These are phyloP conservation scores for Pythium dissimile DNA, from an alignment of 352 stramenopile genomes.

Conservation along the genomic window DNA sequence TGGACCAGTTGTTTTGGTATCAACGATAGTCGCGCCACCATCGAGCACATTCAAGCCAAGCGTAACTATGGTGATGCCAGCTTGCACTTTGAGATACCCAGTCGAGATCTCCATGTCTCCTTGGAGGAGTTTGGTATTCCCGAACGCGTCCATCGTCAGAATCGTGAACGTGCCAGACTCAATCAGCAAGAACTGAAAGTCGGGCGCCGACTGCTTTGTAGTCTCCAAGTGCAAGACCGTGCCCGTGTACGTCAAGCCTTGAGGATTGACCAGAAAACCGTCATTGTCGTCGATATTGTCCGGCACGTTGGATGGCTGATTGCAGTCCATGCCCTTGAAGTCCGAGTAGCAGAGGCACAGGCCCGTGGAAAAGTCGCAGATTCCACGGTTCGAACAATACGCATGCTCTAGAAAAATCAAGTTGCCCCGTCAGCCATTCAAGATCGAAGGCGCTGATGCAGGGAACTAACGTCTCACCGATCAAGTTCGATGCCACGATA, in stretches of 20 bases:
- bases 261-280: conserved; percentile 63
- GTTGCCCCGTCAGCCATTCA: too few relatives aligned
- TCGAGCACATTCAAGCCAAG: conserved; percentile 35
- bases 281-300: conserved; percentile 71
- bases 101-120: conserved; percentile 53
- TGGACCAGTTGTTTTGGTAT: not conserved
- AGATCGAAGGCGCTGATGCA: too few relatives aligned
- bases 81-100: conserved; percentile 46
- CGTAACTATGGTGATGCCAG: conserved; percentile 30
- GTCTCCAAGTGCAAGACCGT: conserved; percentile 63
- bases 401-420: conserved; percentile 51
- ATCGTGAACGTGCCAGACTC: conserved; percentile 40
- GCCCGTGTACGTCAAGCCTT: conserved; percentile 47
- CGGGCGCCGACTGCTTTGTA: conserved; percentile 39
- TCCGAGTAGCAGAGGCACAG: conserved; percentile 70
- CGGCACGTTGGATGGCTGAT: conserved; percentile 58
- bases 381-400: conserved; percentile 75
- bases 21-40: conserved; percentile 36
- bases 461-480: conserved; percentile 35
- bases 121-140: conserved; percentile 43
- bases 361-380: conserved; percentile 70
- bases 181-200: conserved; percentile 70
- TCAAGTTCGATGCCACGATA: conserved; percentile 41
- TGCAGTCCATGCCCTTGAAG: conserved; percentile 72
- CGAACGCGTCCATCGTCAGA: conserved; percentile 51